A percentile compares a stretch with the other conserved stretches of the same genome.
Conservation (phyloP, 2,329 filamentous ascomycete genomes). For the Hypoxylon sp. region DNA sequence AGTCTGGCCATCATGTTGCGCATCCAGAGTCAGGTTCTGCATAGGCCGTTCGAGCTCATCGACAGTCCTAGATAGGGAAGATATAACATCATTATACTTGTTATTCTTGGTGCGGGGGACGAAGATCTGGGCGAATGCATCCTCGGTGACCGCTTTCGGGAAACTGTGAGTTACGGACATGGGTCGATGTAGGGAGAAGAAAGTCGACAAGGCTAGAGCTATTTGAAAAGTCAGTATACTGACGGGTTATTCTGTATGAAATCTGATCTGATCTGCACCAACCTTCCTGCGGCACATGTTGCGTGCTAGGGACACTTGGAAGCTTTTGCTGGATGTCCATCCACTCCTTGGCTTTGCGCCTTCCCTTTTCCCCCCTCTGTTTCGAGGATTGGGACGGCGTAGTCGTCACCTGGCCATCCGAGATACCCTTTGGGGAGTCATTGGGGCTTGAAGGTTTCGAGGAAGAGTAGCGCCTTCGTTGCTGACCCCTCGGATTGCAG, state of each 20-base stretch:
- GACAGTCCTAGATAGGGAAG: slow-evolving; percentile 74
- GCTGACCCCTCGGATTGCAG: slow-evolving; percentile 60
- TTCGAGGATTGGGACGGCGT: slow-evolving; percentile 60
- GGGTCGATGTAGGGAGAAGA: slow-evolving; percentile 96
- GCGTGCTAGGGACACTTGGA: slow-evolving; percentile 81
- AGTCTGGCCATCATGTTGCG: slow-evolving; percentile 54
- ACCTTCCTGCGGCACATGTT: slow-evolving; percentile 79
- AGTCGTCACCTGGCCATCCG: slow-evolving; percentile 65
- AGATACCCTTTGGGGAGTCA: slow-evolving; percentile 67
- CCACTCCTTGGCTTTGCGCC: slow-evolving; percentile 70
- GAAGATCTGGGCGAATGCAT: slow-evolving; percentile 90
- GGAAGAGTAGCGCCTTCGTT: slow-evolving; percentile 69
- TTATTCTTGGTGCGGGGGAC: slow-evolving; percentile 66
- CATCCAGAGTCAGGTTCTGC: slow-evolving; percentile 65
- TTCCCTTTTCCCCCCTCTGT: slow-evolving; percentile 69
- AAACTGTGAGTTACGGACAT: slow-evolving; percentile 90
- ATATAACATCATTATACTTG: slow-evolving; percentile 74
- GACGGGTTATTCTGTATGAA: slow-evolving; percentile 16
- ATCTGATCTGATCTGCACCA: slow-evolving; percentile 25
- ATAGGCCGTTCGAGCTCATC: slow-evolving; percentile 72
- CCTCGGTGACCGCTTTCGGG: slow-evolving; percentile 78
- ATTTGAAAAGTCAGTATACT: slow-evolving; percentile 42
- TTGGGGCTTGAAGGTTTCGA: slow-evolving; percentile 75
- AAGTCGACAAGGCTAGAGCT: slow-evolving; percentile 91
- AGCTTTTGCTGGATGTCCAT: slow-evolving; percentile 69